Evolutionary conservation across 768 basidiomycete genomes (phyloP), one percentile per base, ranked within the genome.

Genomic region (Boletus rex-veris): DNA sequence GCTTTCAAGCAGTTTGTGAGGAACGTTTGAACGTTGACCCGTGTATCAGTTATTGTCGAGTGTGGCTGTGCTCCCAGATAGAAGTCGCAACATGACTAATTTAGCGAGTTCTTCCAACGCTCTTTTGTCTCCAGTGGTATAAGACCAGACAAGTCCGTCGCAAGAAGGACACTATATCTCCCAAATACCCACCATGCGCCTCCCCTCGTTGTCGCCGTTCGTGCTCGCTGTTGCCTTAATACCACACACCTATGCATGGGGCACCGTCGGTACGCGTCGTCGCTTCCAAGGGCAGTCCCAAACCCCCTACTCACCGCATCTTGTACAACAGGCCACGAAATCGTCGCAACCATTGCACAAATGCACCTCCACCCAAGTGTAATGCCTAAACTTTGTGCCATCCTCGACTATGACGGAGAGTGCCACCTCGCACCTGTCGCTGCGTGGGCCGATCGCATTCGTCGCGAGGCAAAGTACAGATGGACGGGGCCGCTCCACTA

Each of bases 341-440:
- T 97, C 31, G 83, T 92, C 6, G 95, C 94, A 1, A 96, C 94
- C 5, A 89, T 98, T 52, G 96, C 96, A 1, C 89, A 98, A 67
- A 91, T 95, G 54, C 84, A 97, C 67, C 80, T 98, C 3, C 82
- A 91, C 67, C 90, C 90, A 0, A 74, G 74, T 3, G 85, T 88
- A 6, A 76, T 86, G 39, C 77, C 81, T 2, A 77, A 76, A 31
- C 73, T 98, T 48, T 90, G 88, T 36, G 43, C 38, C 28, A 85
- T 98, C 61, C 84, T 97, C 58, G 77, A 58, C 71, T 73, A 73
- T 64, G 14, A 59, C 63, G 49, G 63, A 58, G 50, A 78, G 72
- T 94, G 96, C 62, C 85, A 90, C 69, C 80, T 99, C 26, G 87
- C 95, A 0, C 78, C 86, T 14, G 77, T 96, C 44, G 87, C 96